These are phyloP conservation scores for Floccularia luteovirens DNA, from an alignment of 768 basidiomycete species.

Conservation along the genomic window DNA sequence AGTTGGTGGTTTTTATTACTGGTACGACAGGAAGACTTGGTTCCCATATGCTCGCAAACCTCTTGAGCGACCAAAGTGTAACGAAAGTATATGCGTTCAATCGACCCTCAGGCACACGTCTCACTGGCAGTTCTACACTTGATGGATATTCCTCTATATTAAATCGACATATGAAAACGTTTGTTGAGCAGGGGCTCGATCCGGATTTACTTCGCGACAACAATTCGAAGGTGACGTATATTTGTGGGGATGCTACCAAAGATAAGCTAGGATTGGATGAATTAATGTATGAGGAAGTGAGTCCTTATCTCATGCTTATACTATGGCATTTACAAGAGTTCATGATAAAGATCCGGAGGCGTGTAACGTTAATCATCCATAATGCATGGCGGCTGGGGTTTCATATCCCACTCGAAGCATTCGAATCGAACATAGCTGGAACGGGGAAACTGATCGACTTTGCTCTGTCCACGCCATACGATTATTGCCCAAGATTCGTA, in stretches of 20 bases:
- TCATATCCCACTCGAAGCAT: neutral
- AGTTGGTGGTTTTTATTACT: neutral
- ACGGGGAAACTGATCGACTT: neutral
- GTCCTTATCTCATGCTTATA: neutral
- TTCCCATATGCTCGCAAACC: neutral
- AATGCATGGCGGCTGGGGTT: neutral
- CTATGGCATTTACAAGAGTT: neutral
- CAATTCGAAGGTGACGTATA: neutral
- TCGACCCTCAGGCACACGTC: neutral
- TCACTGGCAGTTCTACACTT: too few relatives aligned
- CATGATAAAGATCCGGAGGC: neutral
- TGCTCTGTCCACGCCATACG: neutral
- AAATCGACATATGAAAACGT: neutral
- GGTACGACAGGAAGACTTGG: neutral
- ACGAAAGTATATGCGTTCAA: slow-evolving; percentile 1
- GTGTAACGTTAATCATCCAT: neutral
- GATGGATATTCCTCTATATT: too few relatives aligned
- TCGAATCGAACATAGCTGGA: neutral
- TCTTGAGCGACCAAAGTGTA: neutral
- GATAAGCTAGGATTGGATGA: neutral
- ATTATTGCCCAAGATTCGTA: slow-evolving; percentile 10
- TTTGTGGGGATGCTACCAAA: neutral
- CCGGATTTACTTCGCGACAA: neutral
- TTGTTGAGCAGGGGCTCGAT: neutral
- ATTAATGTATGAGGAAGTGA: neutral